Evolutionary conservation across 2,329 filamentous ascomycete species (phyloP), one percentile per base, ranked within the genome.

Genomic region (Xylariaceae sp.): DNA sequence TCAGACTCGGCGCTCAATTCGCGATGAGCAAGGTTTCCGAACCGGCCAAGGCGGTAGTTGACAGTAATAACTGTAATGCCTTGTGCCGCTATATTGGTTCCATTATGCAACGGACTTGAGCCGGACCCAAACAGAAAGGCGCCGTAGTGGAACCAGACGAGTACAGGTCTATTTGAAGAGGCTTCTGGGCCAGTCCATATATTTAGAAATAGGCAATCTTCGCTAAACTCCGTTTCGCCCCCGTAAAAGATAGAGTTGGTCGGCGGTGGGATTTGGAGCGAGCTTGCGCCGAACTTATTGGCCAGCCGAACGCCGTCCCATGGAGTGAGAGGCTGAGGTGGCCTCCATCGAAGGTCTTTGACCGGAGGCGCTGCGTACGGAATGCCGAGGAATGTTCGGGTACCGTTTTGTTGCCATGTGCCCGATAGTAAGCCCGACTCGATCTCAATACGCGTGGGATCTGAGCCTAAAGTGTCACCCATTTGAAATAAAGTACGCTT

Each of bases 1-100:
- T 38, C 53, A 1, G 53, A 56, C 47, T 56, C 53, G 13, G 46
- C 44, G 33, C 43, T 56, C 14, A 56, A 33, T n/a, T 53, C 50
- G 7, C 50, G 50, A 19, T 47, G 53, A 12, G 53, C 53, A 16
- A 56, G 50, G 12, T 53, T 53, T 31, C 53, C 53, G 18, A 53
- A 40, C 6, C 53, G 50, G 2, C 53, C 53, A 17, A 56, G 50
- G 41, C 53, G 53, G 38, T 45, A 56, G 17, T 56, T 56, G 16
- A 56, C 53, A 9, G 53, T 56, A n/a, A 55, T 50, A 17, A 56
- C 50, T 6, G 50, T 56, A 9, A 56, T 48, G 6, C 50, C 50
- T 13, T 50, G 34, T 1, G 42, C 47, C 9, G 50, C 53, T 0
- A 56, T 16, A 11, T 45, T 50, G 1, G 31, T n/a, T 22, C 53